A percentile compares a stretch with the other conserved stretches of the same genome.
phyloP scores from a whole-genome alignment of 306 rosid genomes.

The Prunus padus region DNA sequence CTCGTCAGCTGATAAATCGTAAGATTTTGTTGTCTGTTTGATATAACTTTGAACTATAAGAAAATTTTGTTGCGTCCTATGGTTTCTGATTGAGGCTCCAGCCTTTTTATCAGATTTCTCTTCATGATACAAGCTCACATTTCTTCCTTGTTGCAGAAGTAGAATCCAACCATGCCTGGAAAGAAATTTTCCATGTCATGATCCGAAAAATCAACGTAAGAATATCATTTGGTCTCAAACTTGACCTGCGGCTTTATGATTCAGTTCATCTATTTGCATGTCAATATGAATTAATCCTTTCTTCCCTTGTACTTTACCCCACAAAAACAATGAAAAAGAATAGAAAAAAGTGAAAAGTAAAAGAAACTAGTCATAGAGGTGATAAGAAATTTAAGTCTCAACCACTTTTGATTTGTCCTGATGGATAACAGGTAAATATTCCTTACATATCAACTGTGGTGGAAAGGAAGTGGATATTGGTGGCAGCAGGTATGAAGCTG shows the following conservation, averaged over 20 bases:
- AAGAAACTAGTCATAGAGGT: no score
- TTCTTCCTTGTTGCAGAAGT: slow-evolving; percentile 38
- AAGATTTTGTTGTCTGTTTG: slow-evolving; percentile 33
- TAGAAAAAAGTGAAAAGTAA: no score
- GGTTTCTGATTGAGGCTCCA: slow-evolving; percentile 14
- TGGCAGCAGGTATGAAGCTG: slow-evolving; percentile 52
- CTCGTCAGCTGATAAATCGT: slow-evolving; percentile 50
- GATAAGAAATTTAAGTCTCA: background rate
- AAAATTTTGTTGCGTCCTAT: slow-evolving; percentile 12
- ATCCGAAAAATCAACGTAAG: slow-evolving; percentile 44
- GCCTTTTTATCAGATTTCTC: background rate
- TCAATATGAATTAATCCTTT: background rate
- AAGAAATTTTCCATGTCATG: slow-evolving; percentile 67
- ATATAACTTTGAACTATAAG: background rate
- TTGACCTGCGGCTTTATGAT: background rate
- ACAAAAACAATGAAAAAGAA: no score
- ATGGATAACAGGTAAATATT: slow-evolving; percentile 45
- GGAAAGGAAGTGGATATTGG: slow-evolving; percentile 61
- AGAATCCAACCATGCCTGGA: slow-evolving; percentile 58
- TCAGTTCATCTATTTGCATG: background rate
- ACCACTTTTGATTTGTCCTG: background rate
- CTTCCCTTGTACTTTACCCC: no score
- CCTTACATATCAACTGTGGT: slow-evolving; percentile 81
- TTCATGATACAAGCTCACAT: slow-evolving; percentile 19
- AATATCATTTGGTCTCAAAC: background rate